Percentiles rank a stretch among this genome's conserved stretches.
Conservation (phyloP, 805 yeast genomes). For the Clavispora asparagi region DNA sequence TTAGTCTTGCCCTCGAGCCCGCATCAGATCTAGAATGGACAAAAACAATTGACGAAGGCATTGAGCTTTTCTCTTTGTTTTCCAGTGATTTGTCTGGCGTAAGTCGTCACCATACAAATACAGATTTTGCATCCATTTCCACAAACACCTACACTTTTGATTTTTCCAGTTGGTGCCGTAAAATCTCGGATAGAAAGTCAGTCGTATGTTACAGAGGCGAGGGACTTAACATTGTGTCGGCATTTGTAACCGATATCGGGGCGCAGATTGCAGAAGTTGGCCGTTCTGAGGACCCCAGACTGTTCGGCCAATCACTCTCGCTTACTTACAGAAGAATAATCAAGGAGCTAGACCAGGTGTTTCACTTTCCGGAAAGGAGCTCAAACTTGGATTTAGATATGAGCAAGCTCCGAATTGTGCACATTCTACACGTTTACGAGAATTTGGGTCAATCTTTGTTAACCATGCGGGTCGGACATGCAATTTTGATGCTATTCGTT, state of each 20-base stretch:
- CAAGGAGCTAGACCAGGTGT: constrained; percentile 5
- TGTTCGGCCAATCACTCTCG: constrained; percentile 10
- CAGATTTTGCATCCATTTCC: constrained; percentile 12
- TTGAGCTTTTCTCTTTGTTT: constrained; percentile 40
- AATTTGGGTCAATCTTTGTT: background rate
- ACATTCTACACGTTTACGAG: background rate
- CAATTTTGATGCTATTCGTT: background rate
- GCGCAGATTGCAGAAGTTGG: constrained; percentile 39
- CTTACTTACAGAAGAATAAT: constrained; percentile 6
- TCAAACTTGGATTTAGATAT: constrained; percentile 5
- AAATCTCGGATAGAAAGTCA: constrained; percentile 16
- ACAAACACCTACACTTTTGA: constrained; percentile 40
- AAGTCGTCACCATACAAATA: constrained; percentile 1
- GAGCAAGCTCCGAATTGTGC: constrained; percentile 8
- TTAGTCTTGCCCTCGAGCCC: constrained; percentile 32
- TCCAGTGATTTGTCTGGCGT: constrained; percentile 36
- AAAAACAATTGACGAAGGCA: constrained; percentile 32
- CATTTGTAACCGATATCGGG: constrained; percentile 47
- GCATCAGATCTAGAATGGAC: constrained; percentile 32
- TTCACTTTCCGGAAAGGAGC: background rate
- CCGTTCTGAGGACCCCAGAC: constrained; percentile 29
- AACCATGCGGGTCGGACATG: background rate
- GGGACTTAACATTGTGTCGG: constrained; percentile 45
- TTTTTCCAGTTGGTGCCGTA: constrained; percentile 46
- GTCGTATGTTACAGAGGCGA: constrained; percentile 28